Conservation (phyloP, 164 flowering plant species). For the Protea cynaroides region DNA sequence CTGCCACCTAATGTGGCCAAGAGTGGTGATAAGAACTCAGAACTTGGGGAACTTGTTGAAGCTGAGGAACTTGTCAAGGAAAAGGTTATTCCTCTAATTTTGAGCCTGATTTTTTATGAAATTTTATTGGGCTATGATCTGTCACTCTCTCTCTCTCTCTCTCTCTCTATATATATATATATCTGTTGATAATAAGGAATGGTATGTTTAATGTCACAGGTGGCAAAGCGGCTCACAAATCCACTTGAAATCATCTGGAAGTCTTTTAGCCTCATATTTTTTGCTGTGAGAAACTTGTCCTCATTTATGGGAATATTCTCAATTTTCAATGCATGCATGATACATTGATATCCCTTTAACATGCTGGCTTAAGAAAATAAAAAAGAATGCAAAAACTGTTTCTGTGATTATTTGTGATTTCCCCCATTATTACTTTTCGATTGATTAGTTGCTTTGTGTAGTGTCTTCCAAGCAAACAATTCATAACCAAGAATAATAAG, state of each 20-base stretch:
- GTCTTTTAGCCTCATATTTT: conserved; percentile 92
- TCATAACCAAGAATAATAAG: neutral
- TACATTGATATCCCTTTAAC: too few species aligned
- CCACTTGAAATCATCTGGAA: conserved; percentile 92
- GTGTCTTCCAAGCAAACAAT: too few species aligned
- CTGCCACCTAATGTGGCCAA: conserved; percentile 56
- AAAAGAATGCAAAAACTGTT: neutral
- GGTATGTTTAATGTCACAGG: conserved; percentile 43
- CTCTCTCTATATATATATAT: too few species aligned
- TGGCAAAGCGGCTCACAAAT: conserved; percentile 59
- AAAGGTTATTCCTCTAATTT: conserved; percentile 42
- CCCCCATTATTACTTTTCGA: neutral
- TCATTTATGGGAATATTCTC: neutral
- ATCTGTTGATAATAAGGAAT: neutral
- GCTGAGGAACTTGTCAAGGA: conserved; percentile 98
- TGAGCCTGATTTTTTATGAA: neutral
- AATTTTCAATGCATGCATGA: neutral
- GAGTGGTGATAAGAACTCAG: conserved; percentile 40
- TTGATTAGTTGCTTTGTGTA: neutral
- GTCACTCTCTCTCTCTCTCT: neutral
- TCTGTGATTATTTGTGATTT: neutral
- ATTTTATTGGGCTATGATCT: neutral
- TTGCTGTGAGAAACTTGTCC: conserved; percentile 64
- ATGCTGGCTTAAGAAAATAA: neutral
- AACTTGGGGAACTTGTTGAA: conserved; percentile 81